Evolutionary conservation across 202 grass and related monocot genomes (phyloP).

Genomic region (Panicum virgatum): DNA sequence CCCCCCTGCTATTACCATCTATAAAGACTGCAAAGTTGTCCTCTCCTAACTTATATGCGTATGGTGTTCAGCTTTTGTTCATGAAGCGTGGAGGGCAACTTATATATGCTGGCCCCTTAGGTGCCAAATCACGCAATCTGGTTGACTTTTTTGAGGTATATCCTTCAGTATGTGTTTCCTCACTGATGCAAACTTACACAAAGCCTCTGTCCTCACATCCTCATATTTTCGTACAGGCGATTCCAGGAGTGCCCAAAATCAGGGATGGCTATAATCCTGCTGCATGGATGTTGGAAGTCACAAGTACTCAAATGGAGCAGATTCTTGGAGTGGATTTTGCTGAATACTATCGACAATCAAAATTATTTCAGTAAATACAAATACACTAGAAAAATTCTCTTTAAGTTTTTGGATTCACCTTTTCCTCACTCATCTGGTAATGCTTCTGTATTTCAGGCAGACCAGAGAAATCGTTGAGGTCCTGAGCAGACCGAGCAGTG

Average conservation of each 20-base stretch:
- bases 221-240: slow-evolving; percentile 53
- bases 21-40: not conserved
- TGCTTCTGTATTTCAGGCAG: slow-evolving; percentile 55
- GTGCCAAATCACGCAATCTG: slow-evolving; percentile 76
- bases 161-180: slow-evolving; percentile 29
- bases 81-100: slow-evolving; percentile 97
- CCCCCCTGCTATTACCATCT: not conserved
- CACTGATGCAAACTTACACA: slow-evolving; percentile 19
- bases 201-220: slow-evolving; percentile 20
- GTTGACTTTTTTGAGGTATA: slow-evolving; percentile 93
- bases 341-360: slow-evolving; percentile 77
- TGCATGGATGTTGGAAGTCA: slow-evolving; percentile 99
- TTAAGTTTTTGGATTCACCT: not conserved
- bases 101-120: slow-evolving; percentile 96
- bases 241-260: slow-evolving; percentile 95
- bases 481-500: slow-evolving; percentile 74
- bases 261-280: slow-evolving; percentile 97
- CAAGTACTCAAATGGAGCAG: slow-evolving; percentile 81
- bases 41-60: slow-evolving; percentile 27
- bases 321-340: slow-evolving; percentile 90
- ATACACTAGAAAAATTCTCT: slow-evolving; percentile 21
- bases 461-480: slow-evolving; percentile 78
- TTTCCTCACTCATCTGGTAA: slow-evolving; percentile 1
- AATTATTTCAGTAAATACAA: slow-evolving; percentile 75
- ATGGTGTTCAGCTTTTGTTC: slow-evolving; percentile 80